Evolutionary conservation across 2,329 filamentous ascomycete genomes (phyloP).

Genomic region (Fusarium foetens): DNA sequence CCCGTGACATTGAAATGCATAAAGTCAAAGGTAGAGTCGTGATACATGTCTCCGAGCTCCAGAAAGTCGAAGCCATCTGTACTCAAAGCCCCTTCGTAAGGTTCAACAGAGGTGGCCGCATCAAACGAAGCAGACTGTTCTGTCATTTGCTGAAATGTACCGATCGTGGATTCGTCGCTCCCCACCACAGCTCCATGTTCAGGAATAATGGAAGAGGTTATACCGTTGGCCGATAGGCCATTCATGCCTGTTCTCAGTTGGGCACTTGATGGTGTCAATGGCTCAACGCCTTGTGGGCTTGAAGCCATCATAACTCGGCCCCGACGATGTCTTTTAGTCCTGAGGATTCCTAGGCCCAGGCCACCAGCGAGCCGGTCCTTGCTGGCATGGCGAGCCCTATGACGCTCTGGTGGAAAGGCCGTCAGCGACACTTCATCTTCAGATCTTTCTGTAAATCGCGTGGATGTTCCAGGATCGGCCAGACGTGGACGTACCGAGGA

Average conservation of each 20-base stretch:
- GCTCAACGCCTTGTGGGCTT: rapidly evolving
- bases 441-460: too few relatives aligned
- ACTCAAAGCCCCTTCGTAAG: rapidly evolving
- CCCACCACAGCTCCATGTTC: rapidly evolving
- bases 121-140: rapidly evolving
- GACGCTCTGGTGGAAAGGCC: not conserved
- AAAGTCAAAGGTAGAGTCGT: not conserved
- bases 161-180: rapidly evolving
- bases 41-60: not conserved
- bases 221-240: too few relatives aligned
- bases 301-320: not conserved
- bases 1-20: not conserved
- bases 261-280: rapidly evolving
- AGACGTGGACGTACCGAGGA: rapidly evolving
- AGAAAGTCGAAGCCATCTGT: not conserved
- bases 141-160: too few relatives aligned
- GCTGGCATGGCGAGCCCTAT: not conserved
- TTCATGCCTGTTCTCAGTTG: too few relatives aligned
- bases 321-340: not conserved
- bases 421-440: too few relatives aligned
- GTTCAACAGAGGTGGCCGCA: rapidly evolving
- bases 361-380: not conserved
- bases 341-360: not conserved
- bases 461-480: too few relatives aligned
- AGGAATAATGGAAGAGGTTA: rapidly evolving